Base-by-base conservation (phyloP, 2,329 filamentous ascomycete genomes). In the Alternaria triticina region DNA sequence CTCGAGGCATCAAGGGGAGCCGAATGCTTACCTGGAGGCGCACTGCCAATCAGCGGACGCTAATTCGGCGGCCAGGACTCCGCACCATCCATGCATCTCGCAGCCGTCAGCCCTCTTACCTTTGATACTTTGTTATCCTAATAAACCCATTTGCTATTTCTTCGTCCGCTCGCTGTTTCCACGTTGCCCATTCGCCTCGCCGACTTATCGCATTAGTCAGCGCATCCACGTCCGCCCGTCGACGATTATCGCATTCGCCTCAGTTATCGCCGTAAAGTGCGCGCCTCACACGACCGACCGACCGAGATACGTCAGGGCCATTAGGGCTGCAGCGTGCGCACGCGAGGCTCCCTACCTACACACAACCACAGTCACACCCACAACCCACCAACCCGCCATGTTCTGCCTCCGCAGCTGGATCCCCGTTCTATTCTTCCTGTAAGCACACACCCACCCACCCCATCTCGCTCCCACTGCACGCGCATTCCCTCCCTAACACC, bases 361-460 rank as follows among this genome's bases (percentile, higher is more conserved):
- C 23, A 40, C 17, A 23, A 5, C 15, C 9, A 46, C 7, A 2
- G 33, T 13, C 25, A 30, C 36, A 13, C 25, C 33, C 46, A 45
- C 27, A 43, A 20, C 52, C 4, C 36, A 17, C 36, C 36, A 40
- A 54, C 51, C 46, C 52, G 72, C 59, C 58, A 90, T 91, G 88
- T 90, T 91, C 78, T 91, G 89, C 79, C 82, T 91, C 65, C 85
- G 89, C 70, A 90, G 87, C 71, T 84, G 82, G 83, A 80, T 84
- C 67, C 82, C 82, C 5, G 78, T 84, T 15, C 81, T 85, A 43
- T 83, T 84, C 74, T 84, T 84, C 71, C 73, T 85, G 88, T 89
- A 81, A 27, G 36, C 47, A 25, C 22, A 22, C 47, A 25, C n/a
- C 15, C 17, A 9, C 27, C 3, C 40, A 20, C 15, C n/a, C 28